Percentiles rank a stretch among this genome's conserved stretches.
Conservation (phyloP, 2,329 filamentous ascomycete species). For the Fragosphaeria purpurea region DNA sequence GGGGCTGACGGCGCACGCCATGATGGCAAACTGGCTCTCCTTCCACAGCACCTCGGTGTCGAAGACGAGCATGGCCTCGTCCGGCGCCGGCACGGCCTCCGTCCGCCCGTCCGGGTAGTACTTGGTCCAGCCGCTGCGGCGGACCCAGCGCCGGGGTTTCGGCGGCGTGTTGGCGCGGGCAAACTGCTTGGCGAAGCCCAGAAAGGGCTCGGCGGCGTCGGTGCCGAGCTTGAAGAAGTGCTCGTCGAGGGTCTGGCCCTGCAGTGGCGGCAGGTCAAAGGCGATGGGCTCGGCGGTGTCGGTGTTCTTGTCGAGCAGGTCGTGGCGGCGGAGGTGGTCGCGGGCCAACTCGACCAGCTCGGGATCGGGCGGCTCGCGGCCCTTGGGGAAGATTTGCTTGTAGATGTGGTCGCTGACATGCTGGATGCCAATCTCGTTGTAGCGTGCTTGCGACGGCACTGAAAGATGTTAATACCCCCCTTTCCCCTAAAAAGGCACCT, state of each 20-base stretch:
- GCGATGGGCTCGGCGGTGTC: constrained; percentile 66
- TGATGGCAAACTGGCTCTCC: constrained; percentile 82
- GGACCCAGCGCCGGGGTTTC: constrained; percentile 62
- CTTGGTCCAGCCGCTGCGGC: constrained; percentile 84
- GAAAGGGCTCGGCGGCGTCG: constrained; percentile 77
- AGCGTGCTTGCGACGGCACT: constrained; percentile 53
- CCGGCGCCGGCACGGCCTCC: constrained; percentile 63
- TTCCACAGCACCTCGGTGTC: constrained; percentile 98
- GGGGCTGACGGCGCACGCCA: constrained; percentile 87
- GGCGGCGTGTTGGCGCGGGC: constrained; percentile 49
- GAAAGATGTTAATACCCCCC: constrained; percentile 7
- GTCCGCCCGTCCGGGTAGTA: constrained; percentile 65
- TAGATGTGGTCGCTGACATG: constrained; percentile 80
- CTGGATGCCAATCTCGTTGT: constrained; percentile 91
- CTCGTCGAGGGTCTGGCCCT: constrained; percentile 77
- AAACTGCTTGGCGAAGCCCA: constrained; percentile 66
- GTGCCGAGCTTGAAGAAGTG: constrained; percentile 85
- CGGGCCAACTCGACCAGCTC: constrained; percentile 71
- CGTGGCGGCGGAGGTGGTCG: constrained; percentile 75
- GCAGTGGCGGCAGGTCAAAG: constrained; percentile 73
- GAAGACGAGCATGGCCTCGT: constrained; percentile 77
- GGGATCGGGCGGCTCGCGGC: constrained; percentile 45
- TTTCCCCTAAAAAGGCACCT: not conserved
- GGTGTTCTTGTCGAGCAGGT: constrained; percentile 82
- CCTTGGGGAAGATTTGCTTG: constrained; percentile 65